Conservation (phyloP, 1,139 yeast species). For the Tardiomyces digboiensis region DNA sequence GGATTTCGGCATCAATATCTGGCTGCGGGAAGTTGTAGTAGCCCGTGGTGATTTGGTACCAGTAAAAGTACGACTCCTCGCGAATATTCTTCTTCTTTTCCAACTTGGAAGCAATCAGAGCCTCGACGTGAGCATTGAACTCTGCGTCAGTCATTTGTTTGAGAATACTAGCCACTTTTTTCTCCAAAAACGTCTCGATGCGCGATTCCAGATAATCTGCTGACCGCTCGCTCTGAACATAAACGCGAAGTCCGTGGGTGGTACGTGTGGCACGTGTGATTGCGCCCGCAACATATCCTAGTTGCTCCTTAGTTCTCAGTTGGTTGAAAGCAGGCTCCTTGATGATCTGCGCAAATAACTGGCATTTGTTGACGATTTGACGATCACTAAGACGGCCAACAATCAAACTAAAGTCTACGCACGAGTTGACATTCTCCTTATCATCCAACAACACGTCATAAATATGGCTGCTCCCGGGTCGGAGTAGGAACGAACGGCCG, state of each 20-base stretch:
- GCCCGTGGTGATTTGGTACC: slow-evolving; percentile 63
- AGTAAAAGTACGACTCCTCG: slow-evolving; percentile 64
- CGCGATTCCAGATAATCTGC: slow-evolving; percentile 69
- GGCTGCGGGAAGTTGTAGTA: slow-evolving; percentile 59
- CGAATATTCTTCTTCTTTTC: slow-evolving; percentile 67
- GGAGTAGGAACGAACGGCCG: slow-evolving; percentile 42
- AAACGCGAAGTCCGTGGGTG: slow-evolving; percentile 65
- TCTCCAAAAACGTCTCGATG: slow-evolving; percentile 53
- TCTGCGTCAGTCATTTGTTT: slow-evolving; percentile 46
- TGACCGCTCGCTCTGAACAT: slow-evolving; percentile 79
- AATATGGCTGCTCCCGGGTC: slow-evolving; percentile 35
- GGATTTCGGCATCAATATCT: slow-evolving; percentile 45
- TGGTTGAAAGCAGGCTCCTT: slow-evolving; percentile 87
- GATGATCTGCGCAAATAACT: slow-evolving; percentile 59
- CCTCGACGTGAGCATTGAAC: slow-evolving; percentile 56
- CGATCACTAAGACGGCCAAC: slow-evolving; percentile 37
- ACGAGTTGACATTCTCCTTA: slow-evolving; percentile 67
- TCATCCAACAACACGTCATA: slow-evolving; percentile 51
- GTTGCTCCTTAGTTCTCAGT: slow-evolving; percentile 85
- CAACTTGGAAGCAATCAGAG: slow-evolving; percentile 54
- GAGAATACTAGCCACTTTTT: slow-evolving; percentile 18
- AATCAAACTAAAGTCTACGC: slow-evolving; percentile 72
- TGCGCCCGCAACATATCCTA: slow-evolving; percentile 84
- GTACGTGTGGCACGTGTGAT: slow-evolving; percentile 63
- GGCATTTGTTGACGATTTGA: slow-evolving; percentile 40